Conservation (phyloP, 108 stramenopile genomes). For the Schizochytrium sp. region DNA sequence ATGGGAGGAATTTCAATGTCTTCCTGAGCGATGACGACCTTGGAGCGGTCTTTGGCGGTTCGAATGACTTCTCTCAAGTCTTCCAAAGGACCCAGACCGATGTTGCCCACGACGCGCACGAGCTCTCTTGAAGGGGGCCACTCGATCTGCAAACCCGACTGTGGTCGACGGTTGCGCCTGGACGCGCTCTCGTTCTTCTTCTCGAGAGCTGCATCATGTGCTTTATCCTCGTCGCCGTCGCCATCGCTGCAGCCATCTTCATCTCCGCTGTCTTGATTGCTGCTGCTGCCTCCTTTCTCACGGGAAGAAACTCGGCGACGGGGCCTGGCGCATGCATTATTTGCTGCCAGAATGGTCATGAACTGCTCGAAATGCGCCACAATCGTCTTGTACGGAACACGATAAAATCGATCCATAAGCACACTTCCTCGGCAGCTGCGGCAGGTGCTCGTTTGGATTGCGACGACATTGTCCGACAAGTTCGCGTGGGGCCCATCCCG, state of each 20-base stretch:
- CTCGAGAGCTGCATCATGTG: too few species aligned
- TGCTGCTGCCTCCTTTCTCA: too few species aligned
- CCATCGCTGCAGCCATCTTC: too few species aligned
- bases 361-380: conserved; percentile 67
- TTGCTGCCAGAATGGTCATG: conserved; percentile 38
- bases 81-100: conserved; percentile 60
- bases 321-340: conserved; percentile 27
- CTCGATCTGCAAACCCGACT: background rate
- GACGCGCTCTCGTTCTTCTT: background rate
- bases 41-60: background rate
- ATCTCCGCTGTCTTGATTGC: too few species aligned
- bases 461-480: background rate
- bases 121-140: conserved; percentile 64
- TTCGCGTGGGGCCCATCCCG: background rate
- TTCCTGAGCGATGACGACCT: background rate
- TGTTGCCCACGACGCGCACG: conserved; percentile 59
- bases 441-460: conserved; percentile 32
- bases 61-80: conserved; percentile 18
- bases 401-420: conserved; percentile 45
- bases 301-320: background rate
- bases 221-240: too few species aligned
- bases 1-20: conserved; percentile 64
- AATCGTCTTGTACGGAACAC: conserved; percentile 63
- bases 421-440: conserved; percentile 46
- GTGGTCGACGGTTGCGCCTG: background rate